Evolutionary conservation across 805 yeast genomes (phyloP), one percentile per base, ranked within the genome.

Genomic region (Blastobotrys attinorum): DNA sequence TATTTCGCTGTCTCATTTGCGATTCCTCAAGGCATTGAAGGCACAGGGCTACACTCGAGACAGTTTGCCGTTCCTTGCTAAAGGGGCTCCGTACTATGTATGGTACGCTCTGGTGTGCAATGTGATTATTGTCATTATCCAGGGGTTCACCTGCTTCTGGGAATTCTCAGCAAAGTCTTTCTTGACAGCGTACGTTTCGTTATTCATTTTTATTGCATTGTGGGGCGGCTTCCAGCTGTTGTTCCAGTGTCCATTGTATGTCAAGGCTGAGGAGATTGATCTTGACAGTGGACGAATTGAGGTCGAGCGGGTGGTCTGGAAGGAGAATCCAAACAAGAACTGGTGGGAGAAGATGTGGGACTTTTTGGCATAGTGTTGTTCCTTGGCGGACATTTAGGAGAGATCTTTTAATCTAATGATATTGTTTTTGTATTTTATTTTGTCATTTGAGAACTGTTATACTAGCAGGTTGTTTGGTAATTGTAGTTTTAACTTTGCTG

Each of bases 11-110:
- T 78, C 87, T 22, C 83, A 79, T 62, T 67, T 84, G 42, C 71
- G 74, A 52, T 84, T 83, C 64, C 82, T 82, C 80, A 61, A 67
- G 33, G 79, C 81, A 27, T 64, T 85, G 54, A 74, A 72, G 53
- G 59, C 66, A 18, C 75, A 87, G 60, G 79, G 79, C 40, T 79
- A 83, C 44, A 67, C 80, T 21, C 67, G 95, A 56, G 79, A 80
- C 53, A 70, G 73, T 8, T 69, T 85, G 45, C 92, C 95, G 7
- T 86, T 72, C 70, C 82, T 80, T 61, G 89, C 92, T 6, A 58
- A 57, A n/a, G 69, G 71, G 44, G 81, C 80, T 79, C 92, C 94
- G 2, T 73, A 59, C 49, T 62, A 68, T 47, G 84, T 89, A 1
- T 79, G 76, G 62, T 81, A 82, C 54, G 75, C 87, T 2, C 63